These are phyloP conservation scores for Bruguiera parviflora DNA, from an alignment of 345 rosid genomes.

Conservation along the genomic window DNA sequence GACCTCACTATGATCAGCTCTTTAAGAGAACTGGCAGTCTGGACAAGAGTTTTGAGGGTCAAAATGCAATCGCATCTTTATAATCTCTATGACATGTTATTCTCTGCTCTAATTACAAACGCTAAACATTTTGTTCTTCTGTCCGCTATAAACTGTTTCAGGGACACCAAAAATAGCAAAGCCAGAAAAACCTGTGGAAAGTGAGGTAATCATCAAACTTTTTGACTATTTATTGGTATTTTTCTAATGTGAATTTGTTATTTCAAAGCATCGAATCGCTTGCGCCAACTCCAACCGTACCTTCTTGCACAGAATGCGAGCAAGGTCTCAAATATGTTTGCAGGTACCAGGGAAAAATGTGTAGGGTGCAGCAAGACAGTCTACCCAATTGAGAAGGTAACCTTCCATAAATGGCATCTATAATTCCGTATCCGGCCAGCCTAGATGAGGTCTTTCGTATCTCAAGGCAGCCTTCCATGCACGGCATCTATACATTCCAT, in stretches of 20 bases:
- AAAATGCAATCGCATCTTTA: background rate
- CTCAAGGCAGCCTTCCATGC: no score
- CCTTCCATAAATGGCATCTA: no score
- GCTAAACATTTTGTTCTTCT: background rate
- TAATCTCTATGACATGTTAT: background rate
- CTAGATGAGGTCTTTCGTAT: no score
- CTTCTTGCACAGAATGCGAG: constrained; percentile 32
- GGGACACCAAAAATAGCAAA: constrained; percentile 57
- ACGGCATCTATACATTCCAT: no score
- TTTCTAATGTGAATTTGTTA: background rate
- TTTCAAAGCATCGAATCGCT: background rate
- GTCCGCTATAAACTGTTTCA: constrained; percentile 14
- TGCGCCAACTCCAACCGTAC: background rate
- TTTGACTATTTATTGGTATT: background rate
- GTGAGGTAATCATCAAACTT: constrained; percentile 36
- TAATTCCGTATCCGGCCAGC: no score
- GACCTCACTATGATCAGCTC: constrained; percentile 64
- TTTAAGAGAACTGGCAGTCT: constrained; percentile 68
- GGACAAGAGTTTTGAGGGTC: constrained; percentile 65
- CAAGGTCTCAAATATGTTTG: constrained; percentile 45
- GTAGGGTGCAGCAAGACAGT: constrained; percentile 44
- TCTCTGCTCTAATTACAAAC: no score
- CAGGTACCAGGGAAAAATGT: constrained; percentile 58
- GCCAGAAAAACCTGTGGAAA: constrained; percentile 39
- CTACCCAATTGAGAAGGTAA: constrained; percentile 61